Conservation (phyloP, 192 early-diverging fungal species). For the Mortierella hygrophila region DNA sequence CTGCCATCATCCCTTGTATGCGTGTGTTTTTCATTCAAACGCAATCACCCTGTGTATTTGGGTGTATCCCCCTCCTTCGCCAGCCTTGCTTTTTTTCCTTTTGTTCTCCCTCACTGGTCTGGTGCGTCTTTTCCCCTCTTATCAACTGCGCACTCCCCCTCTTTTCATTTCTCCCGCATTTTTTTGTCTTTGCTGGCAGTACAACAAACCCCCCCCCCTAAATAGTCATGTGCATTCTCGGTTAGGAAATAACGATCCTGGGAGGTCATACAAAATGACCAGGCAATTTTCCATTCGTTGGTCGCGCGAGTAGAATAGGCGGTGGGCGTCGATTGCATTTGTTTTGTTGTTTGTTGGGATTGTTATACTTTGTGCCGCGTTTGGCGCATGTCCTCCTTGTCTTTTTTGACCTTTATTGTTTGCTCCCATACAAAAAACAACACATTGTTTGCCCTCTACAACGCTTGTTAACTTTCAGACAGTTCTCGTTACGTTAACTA, state of each 20-base stretch:
- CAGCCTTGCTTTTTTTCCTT: background rate
- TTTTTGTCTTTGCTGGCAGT: background rate
- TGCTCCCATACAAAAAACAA: background rate
- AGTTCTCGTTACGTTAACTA: background rate
- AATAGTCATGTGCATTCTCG: conserved; percentile 5
- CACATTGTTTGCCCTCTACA: background rate
- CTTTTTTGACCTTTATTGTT: background rate
- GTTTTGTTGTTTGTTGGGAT: background rate
- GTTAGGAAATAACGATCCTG: conserved; percentile 5
- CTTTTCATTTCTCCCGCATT: conserved; percentile 15
- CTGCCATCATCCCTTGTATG: background rate
- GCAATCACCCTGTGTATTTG: background rate
- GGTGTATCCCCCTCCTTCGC: background rate
- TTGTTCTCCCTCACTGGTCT: background rate
- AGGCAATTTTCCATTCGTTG: background rate
- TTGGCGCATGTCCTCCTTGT: background rate
- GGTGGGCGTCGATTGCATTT: background rate
- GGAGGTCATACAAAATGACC: background rate
- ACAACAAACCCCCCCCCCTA: background rate
- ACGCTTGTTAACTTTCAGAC: background rate
- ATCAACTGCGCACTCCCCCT: conserved; percentile 18
- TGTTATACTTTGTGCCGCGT: background rate
- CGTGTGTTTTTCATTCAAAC: background rate
- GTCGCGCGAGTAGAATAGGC: background rate
- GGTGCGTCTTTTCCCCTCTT: conserved; percentile 1